These are phyloP conservation scores for Talaromyces sp. DNA, from an alignment of 2,329 filamentous ascomycete genomes.

Conservation along the genomic window DNA sequence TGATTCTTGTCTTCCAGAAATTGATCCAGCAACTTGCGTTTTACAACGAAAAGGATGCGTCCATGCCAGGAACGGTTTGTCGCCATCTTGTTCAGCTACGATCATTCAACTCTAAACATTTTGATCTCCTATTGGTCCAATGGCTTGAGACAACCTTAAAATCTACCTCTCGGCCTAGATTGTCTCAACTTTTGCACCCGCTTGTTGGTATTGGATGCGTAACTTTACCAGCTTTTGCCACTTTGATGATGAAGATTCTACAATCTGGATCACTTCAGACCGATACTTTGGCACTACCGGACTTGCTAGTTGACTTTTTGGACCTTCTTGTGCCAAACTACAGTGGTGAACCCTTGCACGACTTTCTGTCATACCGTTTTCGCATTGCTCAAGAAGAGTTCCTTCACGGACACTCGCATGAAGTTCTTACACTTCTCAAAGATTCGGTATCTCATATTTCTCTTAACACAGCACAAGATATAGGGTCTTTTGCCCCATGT, in stretches of 20 bases:
- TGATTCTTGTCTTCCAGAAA: slow-evolving; percentile 39
- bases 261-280: slow-evolving; percentile 20
- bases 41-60: slow-evolving; percentile 23
- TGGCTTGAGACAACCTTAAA: slow-evolving; percentile 40
- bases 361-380: slow-evolving; percentile 39
- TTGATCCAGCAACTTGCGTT: slow-evolving; percentile 36
- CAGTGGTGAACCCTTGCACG: slow-evolving; percentile 18
- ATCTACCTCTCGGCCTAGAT: slow-evolving; percentile 28
- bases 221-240: slow-evolving; percentile 37
- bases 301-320: slow-evolving; percentile 28
- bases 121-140: slow-evolving; percentile 39
- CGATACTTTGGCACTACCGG: slow-evolving; percentile 24
- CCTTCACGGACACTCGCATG: slow-evolving; percentile 29
- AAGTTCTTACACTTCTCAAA: slow-evolving; percentile 31
- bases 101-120: slow-evolving; percentile 40
- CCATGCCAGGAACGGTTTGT: slow-evolving; percentile 34
- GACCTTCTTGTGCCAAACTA: slow-evolving; percentile 27
- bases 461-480: slow-evolving; percentile 1
- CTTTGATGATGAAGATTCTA: slow-evolving; percentile 30
- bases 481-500: slow-evolving; percentile 19
- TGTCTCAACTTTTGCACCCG: slow-evolving; percentile 33
- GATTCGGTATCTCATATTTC: slow-evolving; percentile 25
- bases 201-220: slow-evolving; percentile 44
- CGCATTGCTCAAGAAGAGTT: slow-evolving; percentile 37
- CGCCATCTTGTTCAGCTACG: slow-evolving; percentile 41